Conservation (phyloP, 306 rosid species). For the Cicer yamashitae region DNA sequence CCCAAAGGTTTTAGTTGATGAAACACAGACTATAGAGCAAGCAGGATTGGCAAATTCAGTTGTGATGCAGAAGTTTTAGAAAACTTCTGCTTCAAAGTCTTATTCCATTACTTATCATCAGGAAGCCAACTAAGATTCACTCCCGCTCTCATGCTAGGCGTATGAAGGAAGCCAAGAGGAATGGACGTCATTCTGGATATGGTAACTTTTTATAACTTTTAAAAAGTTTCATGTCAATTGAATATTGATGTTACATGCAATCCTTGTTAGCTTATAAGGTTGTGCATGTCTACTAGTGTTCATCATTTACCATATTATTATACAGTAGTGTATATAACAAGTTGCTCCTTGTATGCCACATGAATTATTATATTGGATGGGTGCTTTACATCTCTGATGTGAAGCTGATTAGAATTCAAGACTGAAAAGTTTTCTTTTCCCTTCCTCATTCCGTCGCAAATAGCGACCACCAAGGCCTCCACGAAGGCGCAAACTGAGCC, state of each 20-base stretch:
- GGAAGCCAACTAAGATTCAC: slow-evolving; percentile 96
- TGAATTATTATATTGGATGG: too few relatives aligned
- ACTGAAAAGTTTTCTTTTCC: too few relatives aligned
- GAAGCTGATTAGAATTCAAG: too few relatives aligned
- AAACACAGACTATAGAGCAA: slow-evolving; percentile 74
- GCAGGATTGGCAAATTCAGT: slow-evolving; percentile 94
- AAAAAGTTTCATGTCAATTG: too few relatives aligned
- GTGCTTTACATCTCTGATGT: too few relatives aligned
- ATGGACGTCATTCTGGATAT: slow-evolving; percentile 95
- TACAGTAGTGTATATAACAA: not conserved
- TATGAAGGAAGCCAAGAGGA: slow-evolving; percentile 90
- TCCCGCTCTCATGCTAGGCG: slow-evolving; percentile 94
- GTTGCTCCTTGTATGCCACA: too few relatives aligned
- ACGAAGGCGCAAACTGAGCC: too few relatives aligned
- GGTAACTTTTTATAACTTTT: slow-evolving; percentile 49
- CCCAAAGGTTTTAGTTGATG: slow-evolving; percentile 79
- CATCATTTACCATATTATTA: not conserved
- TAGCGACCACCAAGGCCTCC: too few relatives aligned
- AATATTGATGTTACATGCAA: not conserved
- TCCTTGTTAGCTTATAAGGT: not conserved
- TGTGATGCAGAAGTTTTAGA: slow-evolving; percentile 87
- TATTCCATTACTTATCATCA: slow-evolving; percentile 49
- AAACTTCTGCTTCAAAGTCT: slow-evolving; percentile 19
- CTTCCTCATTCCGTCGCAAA: too few relatives aligned
- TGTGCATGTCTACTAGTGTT: not conserved